Base-by-base conservation (phyloP, 352 stramenopile genomes). In the Pythium volutum region DNA sequence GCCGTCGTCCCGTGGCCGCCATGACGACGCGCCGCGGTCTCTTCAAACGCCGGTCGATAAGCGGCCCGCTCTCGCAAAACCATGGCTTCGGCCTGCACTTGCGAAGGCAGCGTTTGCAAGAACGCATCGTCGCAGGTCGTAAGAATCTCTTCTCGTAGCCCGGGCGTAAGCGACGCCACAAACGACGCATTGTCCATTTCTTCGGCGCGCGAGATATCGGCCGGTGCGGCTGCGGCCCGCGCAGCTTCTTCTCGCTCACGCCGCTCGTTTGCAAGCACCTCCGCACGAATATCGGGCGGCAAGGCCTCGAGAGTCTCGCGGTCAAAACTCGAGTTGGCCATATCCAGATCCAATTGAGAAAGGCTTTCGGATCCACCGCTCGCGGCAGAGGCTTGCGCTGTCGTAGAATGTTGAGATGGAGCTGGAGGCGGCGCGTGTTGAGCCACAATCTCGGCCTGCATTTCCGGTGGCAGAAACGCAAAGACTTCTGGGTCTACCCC, bases 111-210 rank as follows among this genome's bases (percentile, higher is more conserved):
- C 4, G 93, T 98, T 59, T 93, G 84, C 62, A 99, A 76, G 64
- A 99, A 98, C 3, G 88, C 76, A 49, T 98, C 91, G 45, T 99
- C 96, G 33, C 95, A 98, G 20, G 93, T 98, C 15, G 98, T 72
- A 22, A 99, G 78, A 47, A 99, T 98, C 65, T 99, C 97, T 69
- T 98, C 81, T 31, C 97, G 85, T 23, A 99, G 71, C 50, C 98
- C 96, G 18, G 96, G 95, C 6, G 93, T 84, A 9, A 99, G 63
- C 3, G 97, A 99, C 6, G 96, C 96, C 10, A 99, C 81, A 75
- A 99, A 99, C 11, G 93, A 98, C 29, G 95, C 96, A 75, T 98
- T 98, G 71, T 99, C 97, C 96, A 99, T 99, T 50, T 99, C 96
- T 76, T 98, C 88, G 22, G 96, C 97, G 45, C 95, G 92, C 16